Evolutionary conservation across 225 moss, liverwort and hornwort genomes (phyloP).

Genomic region (Polytrichum formosum): DNA sequence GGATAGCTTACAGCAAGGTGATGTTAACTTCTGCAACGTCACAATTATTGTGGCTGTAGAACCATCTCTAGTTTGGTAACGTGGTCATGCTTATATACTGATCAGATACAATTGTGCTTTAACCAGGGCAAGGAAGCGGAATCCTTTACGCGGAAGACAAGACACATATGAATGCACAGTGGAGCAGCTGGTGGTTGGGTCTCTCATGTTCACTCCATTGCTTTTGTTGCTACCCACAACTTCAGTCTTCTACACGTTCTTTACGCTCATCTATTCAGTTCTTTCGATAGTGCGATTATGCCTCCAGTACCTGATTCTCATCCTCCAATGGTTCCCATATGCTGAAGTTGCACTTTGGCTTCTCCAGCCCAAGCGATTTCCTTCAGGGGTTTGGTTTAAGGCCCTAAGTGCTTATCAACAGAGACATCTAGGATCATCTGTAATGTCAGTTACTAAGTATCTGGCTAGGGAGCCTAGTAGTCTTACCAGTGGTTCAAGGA

Average conservation of each 20-base stretch:
- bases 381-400: slow-evolving; percentile 79
- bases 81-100: too few relatives aligned
- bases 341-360: slow-evolving; percentile 72
- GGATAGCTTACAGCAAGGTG: too few relatives aligned
- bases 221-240: slow-evolving; percentile 89
- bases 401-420: slow-evolving; percentile 26
- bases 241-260: slow-evolving; percentile 89
- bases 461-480: slow-evolving; percentile 1
- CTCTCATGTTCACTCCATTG: slow-evolving; percentile 95
- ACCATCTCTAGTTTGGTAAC: too few relatives aligned
- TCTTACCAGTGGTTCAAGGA: slow-evolving; percentile 14
- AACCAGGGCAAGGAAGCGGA: slow-evolving; percentile 86
- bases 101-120: too few relatives aligned
- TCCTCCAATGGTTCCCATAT: slow-evolving; percentile 78
- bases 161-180: slow-evolving; percentile 97
- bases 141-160: slow-evolving; percentile 73
- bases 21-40: too few relatives aligned
- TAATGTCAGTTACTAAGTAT: not conserved
- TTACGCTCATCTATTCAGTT: slow-evolving; percentile 77
- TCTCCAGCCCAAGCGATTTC: slow-evolving; percentile 62
- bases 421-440: not conserved
- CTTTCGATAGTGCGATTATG: slow-evolving; percentile 61
- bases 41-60: too few relatives aligned
- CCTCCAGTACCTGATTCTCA: slow-evolving; percentile 69
- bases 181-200: slow-evolving; percentile 94